These are phyloP conservation scores for Hordeum vulgare DNA, from an alignment of 176 grass and related monocot genomes.

Conservation along the genomic window MorexV3_pseudomolecules_assembly NC_058518.1:26127681-26128180, in stretches of 20 bases:
- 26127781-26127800: background rate
- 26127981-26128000: slow-evolving; percentile 32
- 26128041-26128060: background rate
- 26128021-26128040: slow-evolving; percentile 15
- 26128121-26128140: background rate
- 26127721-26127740: too few relatives aligned
- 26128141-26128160: background rate
- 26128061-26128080: background rate
- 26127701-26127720: too few relatives aligned
- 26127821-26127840: background rate
- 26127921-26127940: background rate
- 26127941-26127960: slow-evolving; percentile 20
- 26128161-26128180: background rate
- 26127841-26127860: background rate
- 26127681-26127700: too few relatives aligned
- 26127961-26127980: slow-evolving; percentile 19
- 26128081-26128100: background rate
- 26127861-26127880: background rate
- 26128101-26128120: background rate
- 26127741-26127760: too few relatives aligned
- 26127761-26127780: too few relatives aligned
- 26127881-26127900: background rate
- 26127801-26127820: background rate
- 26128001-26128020: background rate
- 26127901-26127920: background rate